phyloP scores from a whole-genome alignment of 2,329 filamentous ascomycete genomes.

The Nemania abortiva region DNA sequence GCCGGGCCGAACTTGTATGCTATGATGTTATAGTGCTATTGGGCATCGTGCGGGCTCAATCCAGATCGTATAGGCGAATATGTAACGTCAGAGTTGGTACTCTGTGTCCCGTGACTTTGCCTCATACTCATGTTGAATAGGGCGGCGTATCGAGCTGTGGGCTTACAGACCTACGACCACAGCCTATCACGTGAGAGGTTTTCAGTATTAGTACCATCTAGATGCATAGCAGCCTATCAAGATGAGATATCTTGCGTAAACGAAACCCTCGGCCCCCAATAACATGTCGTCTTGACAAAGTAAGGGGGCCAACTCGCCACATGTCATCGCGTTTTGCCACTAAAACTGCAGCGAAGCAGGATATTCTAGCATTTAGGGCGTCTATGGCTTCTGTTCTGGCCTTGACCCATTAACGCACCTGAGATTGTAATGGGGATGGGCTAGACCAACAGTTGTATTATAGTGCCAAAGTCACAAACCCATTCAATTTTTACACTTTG shows the following conservation, averaged over 20 bases:
- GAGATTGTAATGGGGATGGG: not conserved
- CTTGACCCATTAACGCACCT: not conserved
- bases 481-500: no score
- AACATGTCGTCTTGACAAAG: not conserved
- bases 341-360: not conserved
- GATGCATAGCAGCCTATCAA: conserved; percentile 18
- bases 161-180: not conserved
- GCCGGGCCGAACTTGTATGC: not conserved
- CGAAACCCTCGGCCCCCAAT: conserved; percentile 17
- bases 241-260: not conserved
- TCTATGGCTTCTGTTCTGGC: not conserved
- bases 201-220: conserved; percentile 5
- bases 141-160: not conserved
- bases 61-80: not conserved
- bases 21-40: not conserved
- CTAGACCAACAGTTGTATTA: conserved; percentile 3
- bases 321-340: conserved; percentile 27
- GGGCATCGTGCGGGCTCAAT: conserved; percentile 11
- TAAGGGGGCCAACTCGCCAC: conserved; percentile 10
- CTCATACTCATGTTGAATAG: not conserved
- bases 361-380: not conserved
- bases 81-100: conserved; percentile 4
- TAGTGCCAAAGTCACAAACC: not conserved
- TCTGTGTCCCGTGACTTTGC: conserved; percentile 9
- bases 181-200: conserved; percentile 14